A percentile compares a stretch with the other conserved stretches of the same genome.
phyloP scores from a whole-genome alignment of 129 eudicot species.

The Tanacetum coccineum region DNA sequence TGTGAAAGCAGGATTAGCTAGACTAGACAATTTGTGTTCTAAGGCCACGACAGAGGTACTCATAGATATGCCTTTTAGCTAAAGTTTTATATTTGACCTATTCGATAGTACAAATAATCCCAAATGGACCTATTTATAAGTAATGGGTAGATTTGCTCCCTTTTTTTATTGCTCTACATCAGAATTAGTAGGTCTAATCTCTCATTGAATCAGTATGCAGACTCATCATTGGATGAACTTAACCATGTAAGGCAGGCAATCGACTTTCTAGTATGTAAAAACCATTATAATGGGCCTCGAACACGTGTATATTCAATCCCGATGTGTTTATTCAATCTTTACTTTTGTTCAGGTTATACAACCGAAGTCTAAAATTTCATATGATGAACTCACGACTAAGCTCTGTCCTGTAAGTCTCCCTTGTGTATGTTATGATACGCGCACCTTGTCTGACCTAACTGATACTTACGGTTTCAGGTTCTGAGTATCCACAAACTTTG shows the following conservation, averaged over 20 bases:
- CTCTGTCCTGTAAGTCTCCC: slow-evolving; percentile 74
- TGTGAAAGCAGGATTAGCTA: slow-evolving; percentile 64
- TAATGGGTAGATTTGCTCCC: background rate
- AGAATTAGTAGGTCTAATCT: too few species aligned
- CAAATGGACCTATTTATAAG: background rate
- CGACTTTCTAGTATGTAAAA: slow-evolving; percentile 60
- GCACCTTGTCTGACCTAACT: slow-evolving; percentile 10
- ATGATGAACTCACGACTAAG: slow-evolving; percentile 60
- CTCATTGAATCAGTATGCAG: too few species aligned
- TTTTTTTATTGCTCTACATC: slow-evolving; percentile 3
- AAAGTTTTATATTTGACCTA: background rate
- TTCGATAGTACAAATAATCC: background rate
- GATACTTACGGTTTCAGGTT: slow-evolving; percentile 42
- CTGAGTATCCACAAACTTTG: slow-evolving; percentile 65
- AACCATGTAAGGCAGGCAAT: slow-evolving; percentile 66
- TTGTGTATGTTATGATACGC: background rate
- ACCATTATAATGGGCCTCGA: too few species aligned
- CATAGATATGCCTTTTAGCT: background rate
- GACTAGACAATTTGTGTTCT: slow-evolving; percentile 67
- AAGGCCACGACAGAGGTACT: slow-evolving; percentile 65
- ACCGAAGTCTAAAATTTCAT: slow-evolving; percentile 58
- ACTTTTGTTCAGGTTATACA: slow-evolving; percentile 51
- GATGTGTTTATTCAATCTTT: background rate
- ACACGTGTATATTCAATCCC: too few species aligned
- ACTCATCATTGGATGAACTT: slow-evolving; percentile 67